Conservation (phyloP, 306 rosid genomes). For the Glycyrrhiza uralensis region DNA sequence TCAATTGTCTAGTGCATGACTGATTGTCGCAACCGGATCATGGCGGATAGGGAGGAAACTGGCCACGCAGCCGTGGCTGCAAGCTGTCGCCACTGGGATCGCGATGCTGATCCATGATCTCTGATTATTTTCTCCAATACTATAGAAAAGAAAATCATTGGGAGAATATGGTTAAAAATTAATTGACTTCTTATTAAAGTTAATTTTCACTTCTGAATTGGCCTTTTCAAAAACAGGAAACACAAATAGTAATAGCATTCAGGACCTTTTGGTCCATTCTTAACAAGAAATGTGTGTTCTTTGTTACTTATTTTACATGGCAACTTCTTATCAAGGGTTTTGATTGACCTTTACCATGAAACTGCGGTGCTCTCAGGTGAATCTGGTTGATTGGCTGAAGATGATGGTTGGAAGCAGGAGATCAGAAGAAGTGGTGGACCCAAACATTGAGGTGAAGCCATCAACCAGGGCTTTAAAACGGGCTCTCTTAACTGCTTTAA, state of each 20-base stretch:
- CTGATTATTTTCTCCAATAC: background rate
- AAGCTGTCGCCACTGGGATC: no score
- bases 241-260: background rate
- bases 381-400: conserved; percentile 89
- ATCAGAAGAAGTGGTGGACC: conserved; percentile 92
- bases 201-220: background rate
- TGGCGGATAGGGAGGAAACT: no score
- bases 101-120: background rate
- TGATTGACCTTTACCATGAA: conserved; percentile 7
- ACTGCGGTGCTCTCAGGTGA: conserved; percentile 52
- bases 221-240: background rate
- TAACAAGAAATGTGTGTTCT: conserved; percentile 6
- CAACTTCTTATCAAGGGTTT: conserved; percentile 6
- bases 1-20: conserved; percentile 4
- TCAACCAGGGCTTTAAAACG: conserved; percentile 83
- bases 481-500: conserved; percentile 80
- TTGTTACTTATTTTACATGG: background rate
- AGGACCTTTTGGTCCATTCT: background rate
- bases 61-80: no score
- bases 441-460: conserved; percentile 74
- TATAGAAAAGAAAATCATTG: conserved; percentile 1
- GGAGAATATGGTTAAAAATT: background rate
- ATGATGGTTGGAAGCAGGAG: conserved; percentile 91
- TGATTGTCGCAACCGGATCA: no score
- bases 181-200: background rate